Conservation (phyloP, 768 basidiomycete species). For the Tephrocybe sp. region DNA sequence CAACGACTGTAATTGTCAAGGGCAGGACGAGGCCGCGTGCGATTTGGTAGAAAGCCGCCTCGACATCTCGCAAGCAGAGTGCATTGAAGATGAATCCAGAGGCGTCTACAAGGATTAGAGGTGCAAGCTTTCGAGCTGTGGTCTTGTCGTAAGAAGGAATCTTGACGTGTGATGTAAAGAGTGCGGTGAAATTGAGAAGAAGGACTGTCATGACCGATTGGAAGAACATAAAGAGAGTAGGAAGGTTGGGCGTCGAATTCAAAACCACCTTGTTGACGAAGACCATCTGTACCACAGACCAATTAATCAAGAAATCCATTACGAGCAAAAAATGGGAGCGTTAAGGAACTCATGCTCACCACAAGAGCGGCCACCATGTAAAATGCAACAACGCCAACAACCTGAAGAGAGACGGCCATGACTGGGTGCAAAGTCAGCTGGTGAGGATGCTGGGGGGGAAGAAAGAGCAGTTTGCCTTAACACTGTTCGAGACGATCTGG, state of each 20-base stretch:
- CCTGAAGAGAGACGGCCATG: slow-evolving; percentile 24
- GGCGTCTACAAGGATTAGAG: slow-evolving; percentile 37
- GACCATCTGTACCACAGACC: slow-evolving; percentile 50
- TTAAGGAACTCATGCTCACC: slow-evolving; percentile 49
- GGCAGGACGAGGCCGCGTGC: slow-evolving; percentile 80
- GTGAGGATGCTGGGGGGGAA: slow-evolving; percentile 1
- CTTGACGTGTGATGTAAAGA: slow-evolving; percentile 25
- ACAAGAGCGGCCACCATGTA: slow-evolving; percentile 70
- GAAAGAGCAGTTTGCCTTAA: background rate
- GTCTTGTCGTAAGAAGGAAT: slow-evolving; percentile 19
- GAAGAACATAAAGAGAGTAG: slow-evolving; percentile 29
- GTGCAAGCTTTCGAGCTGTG: slow-evolving; percentile 21
- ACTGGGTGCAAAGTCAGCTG: background rate
- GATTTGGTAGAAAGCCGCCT: slow-evolving; percentile 78
- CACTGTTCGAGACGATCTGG: background rate
- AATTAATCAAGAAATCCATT: background rate
- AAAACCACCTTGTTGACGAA: slow-evolving; percentile 51
- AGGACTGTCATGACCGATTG: slow-evolving; percentile 29
- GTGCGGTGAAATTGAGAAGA: slow-evolving; percentile 22
- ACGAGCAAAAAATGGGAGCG: too few species aligned
- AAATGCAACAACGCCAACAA: slow-evolving; percentile 48
- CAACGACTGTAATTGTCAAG: slow-evolving; percentile 72
- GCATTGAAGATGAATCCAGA: slow-evolving; percentile 30
- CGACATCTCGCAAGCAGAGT: slow-evolving; percentile 47
- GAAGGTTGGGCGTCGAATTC: slow-evolving; percentile 28